Evolutionary conservation across 768 basidiomycete species (phyloP), one percentile per base, ranked within the genome.

Genomic region (Gelatoporia subvermispora): DNA sequence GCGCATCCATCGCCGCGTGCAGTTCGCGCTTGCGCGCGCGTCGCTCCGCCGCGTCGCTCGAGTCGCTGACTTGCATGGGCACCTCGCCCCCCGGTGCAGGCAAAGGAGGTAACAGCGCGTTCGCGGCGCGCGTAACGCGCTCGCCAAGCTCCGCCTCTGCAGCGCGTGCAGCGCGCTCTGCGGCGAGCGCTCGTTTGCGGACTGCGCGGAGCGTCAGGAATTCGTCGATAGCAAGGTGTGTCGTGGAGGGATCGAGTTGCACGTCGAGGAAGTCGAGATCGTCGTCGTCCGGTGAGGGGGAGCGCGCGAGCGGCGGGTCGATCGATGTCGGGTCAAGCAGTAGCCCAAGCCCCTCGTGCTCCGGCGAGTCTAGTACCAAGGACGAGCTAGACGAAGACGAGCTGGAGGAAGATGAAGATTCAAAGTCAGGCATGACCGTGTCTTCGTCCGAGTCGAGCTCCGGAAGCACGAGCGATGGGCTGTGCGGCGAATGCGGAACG

Each of bases 1-100:
- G 67, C 49, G 61, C 55, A 49, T 67, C 65, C 51, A 68, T 66
- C 58, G 67, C 65, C n/a, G 65, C 65, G 45, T 69, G 65, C 43
- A 62, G 52, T 55, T 64, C 63, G 47, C 56, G 57, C 47, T 59
- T 56, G 28, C 54, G 55, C 25, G 35, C 45, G 45, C 60, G 59
- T 52, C 55, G 54, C 51, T 58, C 57, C 34, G 54, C 54, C 21
- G 55, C 44, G 47, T 43, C 51, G 16, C 47, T 10, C 18, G 74
- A 16, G 71, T 73, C 5, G 66, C 67, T 13, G 40, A 66, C 56
- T 2, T 61, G 66, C 13, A 67, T 46, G 67, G 60, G 58, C 23
- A 45, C 70, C 35, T 65, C 68, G 16, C 68, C 65, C 41, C 69
- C 71, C 3, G 47, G 31, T 28, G 3, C 16, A 45, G 11, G 28